These are phyloP conservation scores for Ceratocystis albifundus DNA, from an alignment of 2,329 filamentous ascomycete species.

Conservation along the genomic window DNA sequence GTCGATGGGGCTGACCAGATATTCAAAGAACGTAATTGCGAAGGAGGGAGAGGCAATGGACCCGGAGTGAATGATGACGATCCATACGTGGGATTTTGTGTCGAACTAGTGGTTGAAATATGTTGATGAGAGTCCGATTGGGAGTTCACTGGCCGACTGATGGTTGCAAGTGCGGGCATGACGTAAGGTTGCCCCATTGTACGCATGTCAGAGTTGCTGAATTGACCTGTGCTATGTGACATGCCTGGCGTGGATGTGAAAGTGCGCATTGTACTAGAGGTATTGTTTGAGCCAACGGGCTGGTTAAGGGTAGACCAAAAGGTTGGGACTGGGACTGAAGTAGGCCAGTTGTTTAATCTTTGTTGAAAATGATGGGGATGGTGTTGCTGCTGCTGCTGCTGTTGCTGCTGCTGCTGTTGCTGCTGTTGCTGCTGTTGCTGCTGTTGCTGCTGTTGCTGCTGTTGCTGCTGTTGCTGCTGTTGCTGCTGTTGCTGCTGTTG, in stretches of 20 bases:
- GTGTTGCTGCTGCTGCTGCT: not conserved
- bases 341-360: not conserved
- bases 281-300: not conserved
- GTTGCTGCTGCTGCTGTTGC: not conserved
- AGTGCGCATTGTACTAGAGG: not conserved
- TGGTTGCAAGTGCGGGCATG: not conserved
- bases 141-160: not conserved
- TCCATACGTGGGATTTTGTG: not conserved
- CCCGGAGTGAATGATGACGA: not conserved
- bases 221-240: slow-evolving; percentile 2
- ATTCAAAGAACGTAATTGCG: not conserved
- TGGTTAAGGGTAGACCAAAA: not conserved
- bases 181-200: not conserved
- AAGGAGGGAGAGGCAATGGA: not conserved
- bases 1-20: not conserved
- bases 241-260: not conserved
- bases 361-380: not conserved
- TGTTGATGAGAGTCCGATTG: not conserved
- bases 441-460: not conserved
- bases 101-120: not conserved
- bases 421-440: not conserved
- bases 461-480: not conserved
- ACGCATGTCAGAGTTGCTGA: slow-evolving; percentile 4
- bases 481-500: not conserved
- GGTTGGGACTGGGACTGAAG: not conserved